phyloP scores from a whole-genome alignment of 768 basidiomycete genomes.

The Mycena vulgaris region DNA sequence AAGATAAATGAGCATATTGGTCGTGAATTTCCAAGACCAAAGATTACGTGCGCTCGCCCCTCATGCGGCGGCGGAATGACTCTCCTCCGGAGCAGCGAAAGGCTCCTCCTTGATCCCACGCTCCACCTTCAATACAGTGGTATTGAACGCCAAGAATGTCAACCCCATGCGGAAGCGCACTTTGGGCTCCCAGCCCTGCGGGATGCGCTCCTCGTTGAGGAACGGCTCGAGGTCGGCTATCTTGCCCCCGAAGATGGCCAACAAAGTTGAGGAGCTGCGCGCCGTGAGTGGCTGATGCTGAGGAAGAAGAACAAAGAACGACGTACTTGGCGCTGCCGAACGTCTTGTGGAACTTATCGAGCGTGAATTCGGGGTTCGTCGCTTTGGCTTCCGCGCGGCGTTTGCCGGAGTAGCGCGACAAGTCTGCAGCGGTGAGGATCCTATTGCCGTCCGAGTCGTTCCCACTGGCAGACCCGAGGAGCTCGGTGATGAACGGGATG shows the following conservation, averaged over 20 bases:
- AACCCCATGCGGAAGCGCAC: constrained; percentile 68
- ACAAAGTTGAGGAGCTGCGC: constrained; percentile 72
- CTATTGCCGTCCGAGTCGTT: constrained; percentile 63
- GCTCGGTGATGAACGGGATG: constrained; percentile 66
- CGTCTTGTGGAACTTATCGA: constrained; percentile 65
- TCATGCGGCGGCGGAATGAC: too few relatives aligned
- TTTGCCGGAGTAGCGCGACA: constrained; percentile 70
- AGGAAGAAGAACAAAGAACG: too few relatives aligned
- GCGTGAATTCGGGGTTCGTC: constrained; percentile 71
- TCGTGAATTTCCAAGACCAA: too few relatives aligned
- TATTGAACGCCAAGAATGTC: constrained; percentile 71
- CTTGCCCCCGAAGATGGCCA: constrained; percentile 77
- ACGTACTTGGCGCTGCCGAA: constrained; percentile 80
- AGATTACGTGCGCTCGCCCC: too few relatives aligned
- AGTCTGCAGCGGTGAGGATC: constrained; percentile 70
- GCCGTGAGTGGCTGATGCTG: too few relatives aligned
- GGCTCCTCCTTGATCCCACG: constrained; percentile 55
- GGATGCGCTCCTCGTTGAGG: constrained; percentile 78
- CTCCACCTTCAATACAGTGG: constrained; percentile 59
- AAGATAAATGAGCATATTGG: too few relatives aligned
- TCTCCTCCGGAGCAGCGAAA: too few relatives aligned
- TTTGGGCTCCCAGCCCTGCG: constrained; percentile 78
- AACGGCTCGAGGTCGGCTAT: constrained; percentile 68
- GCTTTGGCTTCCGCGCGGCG: constrained; percentile 71
- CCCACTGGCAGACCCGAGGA: constrained; percentile 73